A percentile compares a stretch with the other conserved stretches of the same genome.
phyloP scores from a whole-genome alignment of 78 protist genomes.

The Dictyostelium capitatum region DNA sequence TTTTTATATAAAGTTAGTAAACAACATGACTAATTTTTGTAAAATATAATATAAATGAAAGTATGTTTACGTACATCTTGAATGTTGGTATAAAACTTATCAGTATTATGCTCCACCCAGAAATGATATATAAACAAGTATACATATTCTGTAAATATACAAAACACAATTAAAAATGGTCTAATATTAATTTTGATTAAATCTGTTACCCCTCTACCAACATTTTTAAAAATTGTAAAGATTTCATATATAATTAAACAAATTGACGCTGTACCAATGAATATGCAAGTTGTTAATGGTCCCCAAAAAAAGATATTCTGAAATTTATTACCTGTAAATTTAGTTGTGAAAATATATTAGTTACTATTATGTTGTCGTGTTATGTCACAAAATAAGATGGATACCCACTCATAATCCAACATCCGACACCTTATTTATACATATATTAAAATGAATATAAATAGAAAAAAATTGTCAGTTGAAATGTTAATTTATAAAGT shows the following conservation, averaged over 20 bases:
- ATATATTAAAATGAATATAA: background rate
- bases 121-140: slow-evolving; percentile 56
- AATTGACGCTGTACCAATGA: slow-evolving; percentile 40
- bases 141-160: slow-evolving; percentile 24
- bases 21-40: too few relatives aligned
- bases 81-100: background rate
- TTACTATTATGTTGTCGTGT: too few relatives aligned
- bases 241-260: slow-evolving; percentile 45
- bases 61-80: too few relatives aligned
- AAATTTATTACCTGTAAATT: too few relatives aligned
- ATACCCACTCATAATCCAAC: background rate
- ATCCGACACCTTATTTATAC: too few relatives aligned
- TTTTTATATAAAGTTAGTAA: too few relatives aligned
- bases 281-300: slow-evolving; percentile 16
- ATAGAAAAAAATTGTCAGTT: too few relatives aligned
- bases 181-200: slow-evolving; percentile 8
- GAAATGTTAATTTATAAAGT: too few relatives aligned
- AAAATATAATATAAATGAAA: too few relatives aligned
- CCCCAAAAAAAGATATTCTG: slow-evolving; percentile 62
- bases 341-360: too few relatives aligned
- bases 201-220: background rate
- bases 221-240: slow-evolving; percentile 6
- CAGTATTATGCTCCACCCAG: slow-evolving; percentile 18
- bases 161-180: slow-evolving; percentile 36
- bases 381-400: too few relatives aligned